These are phyloP conservation scores for Bruguiera hainesii DNA, from an alignment of 441 rosid species.

Conservation along the genomic window DNA sequence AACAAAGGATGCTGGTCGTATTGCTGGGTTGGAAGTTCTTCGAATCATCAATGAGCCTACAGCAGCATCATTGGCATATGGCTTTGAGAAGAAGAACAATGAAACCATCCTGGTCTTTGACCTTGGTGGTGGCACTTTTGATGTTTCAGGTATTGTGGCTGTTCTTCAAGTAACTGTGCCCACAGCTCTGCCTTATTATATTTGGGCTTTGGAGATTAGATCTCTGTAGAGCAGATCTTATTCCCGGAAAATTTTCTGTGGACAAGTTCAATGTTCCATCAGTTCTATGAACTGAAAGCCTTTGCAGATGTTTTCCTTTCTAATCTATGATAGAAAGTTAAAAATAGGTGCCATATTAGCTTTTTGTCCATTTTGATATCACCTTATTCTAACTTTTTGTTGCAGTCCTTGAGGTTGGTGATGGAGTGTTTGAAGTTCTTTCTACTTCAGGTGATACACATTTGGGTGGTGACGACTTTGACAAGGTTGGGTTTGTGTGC, in stretches of 20 bases:
- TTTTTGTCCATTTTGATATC: background rate
- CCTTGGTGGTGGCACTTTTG: constrained; percentile 97
- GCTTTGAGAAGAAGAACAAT: constrained; percentile 86
- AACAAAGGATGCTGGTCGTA: constrained; percentile 96
- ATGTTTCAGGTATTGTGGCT: constrained; percentile 60
- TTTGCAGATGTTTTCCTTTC: background rate
- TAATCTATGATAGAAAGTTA: too few species aligned
- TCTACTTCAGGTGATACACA: constrained; percentile 96
- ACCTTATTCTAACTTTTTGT: background rate
- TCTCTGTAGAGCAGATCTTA: background rate
- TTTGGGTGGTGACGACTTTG: constrained; percentile 98
- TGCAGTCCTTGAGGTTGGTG: constrained; percentile 93
- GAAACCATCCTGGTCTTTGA: constrained; percentile 94
- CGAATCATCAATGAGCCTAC: constrained; percentile 96
- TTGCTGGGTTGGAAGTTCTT: constrained; percentile 93
- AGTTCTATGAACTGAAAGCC: background rate
- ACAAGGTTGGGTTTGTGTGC: constrained; percentile 46
- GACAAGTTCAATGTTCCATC: background rate
- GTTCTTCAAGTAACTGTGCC: background rate
- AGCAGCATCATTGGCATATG: constrained; percentile 96
- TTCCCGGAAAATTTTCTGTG: background rate
- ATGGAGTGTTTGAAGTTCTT: constrained; percentile 93
- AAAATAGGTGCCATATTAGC: too few species aligned
- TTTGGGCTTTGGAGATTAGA: background rate
- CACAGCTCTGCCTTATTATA: background rate